Percentiles rank a stretch among this genome's conserved stretches.
Evolutionary conservation across 2,329 filamentous ascomycete species (phyloP).

Genomic region (Penicillium janthinellum): DNA sequence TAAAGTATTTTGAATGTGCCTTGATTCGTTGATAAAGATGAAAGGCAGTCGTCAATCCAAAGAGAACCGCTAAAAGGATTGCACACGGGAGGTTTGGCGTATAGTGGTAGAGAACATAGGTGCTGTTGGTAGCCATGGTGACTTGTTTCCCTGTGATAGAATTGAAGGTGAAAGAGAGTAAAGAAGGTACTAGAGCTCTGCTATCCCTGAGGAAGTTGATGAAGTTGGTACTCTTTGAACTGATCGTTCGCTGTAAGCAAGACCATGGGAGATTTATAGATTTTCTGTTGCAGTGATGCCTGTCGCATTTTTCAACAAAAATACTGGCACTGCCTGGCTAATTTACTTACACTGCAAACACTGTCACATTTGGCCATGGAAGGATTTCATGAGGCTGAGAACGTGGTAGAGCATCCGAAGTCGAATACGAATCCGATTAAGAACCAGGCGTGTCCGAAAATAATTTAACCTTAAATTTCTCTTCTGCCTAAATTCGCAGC

Average conservation of each 20-base stretch:
- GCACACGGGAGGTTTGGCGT: conserved; percentile 29
- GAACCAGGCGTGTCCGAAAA: neutral
- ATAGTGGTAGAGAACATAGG: conserved; percentile 24
- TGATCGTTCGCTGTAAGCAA: too few species aligned
- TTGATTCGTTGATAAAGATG: conserved; percentile 18
- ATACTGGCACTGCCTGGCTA: neutral
- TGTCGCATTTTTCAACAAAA: neutral
- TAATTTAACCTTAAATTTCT: neutral
- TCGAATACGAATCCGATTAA: neutral
- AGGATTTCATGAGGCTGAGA: neutral
- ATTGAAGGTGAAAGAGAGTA: neutral
- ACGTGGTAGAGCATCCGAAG: neutral
- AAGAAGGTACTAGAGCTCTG: neutral
- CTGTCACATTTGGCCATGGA: neutral
- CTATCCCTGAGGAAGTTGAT: too few species aligned
- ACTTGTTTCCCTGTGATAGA: neutral
- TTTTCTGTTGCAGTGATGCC: neutral
- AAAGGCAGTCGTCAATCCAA: conserved; percentile 9
- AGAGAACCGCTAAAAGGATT: conserved; percentile 26
- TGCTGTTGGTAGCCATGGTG: neutral
- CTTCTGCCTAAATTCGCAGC: neutral
- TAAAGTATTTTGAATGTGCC: conserved; percentile 15
- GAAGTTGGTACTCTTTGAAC: neutral
- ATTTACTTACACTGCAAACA: too few species aligned
- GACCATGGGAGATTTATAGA: neutral